Percentiles rank a stretch among this genome's conserved stretches.
Evolutionary conservation across 306 rosid genomes (phyloP).

Genomic region (Sechiopsis laciniata): DNA sequence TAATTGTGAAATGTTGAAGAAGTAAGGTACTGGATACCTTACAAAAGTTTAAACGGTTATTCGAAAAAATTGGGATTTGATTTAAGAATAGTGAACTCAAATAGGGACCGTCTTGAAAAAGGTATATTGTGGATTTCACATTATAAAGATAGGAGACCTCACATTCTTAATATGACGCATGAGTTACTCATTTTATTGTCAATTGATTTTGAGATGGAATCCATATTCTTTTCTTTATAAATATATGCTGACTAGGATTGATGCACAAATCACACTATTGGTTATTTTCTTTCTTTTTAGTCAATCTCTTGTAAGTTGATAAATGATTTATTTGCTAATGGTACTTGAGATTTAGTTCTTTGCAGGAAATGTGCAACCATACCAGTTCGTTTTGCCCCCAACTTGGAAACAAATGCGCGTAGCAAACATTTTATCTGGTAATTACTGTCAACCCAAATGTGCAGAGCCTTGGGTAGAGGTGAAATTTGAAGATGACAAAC

Average conservation of each 20-base stretch:
- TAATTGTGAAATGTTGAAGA: too few relatives aligned
- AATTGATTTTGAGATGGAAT: too few relatives aligned
- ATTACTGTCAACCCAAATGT: slow-evolving; percentile 96
- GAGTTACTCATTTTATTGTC: too few relatives aligned
- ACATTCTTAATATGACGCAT: too few relatives aligned
- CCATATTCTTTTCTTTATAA: too few relatives aligned
- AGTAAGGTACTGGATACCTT: too few relatives aligned
- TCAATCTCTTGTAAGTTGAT: not conserved
- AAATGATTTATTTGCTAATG: slow-evolving; percentile 38
- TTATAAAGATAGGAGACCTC: too few relatives aligned
- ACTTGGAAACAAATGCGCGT: slow-evolving; percentile 84
- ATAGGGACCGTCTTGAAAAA: too few relatives aligned
- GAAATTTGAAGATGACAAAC: slow-evolving; percentile 85
- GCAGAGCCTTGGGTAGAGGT: slow-evolving; percentile 99
- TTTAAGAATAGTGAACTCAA: too few relatives aligned
- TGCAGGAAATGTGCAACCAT: slow-evolving; percentile 97
- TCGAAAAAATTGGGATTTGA: too few relatives aligned
- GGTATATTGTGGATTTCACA: too few relatives aligned
- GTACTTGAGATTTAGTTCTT: slow-evolving; percentile 56
- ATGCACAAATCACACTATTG: not conserved
- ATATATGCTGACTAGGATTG: not conserved
- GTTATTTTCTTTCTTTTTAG: not conserved
- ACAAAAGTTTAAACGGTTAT: too few relatives aligned
- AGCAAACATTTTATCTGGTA: slow-evolving; percentile 94
- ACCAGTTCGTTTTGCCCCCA: slow-evolving; percentile 83